phyloP scores from a whole-genome alignment of 2,329 filamentous ascomycete genomes.

The Hypoxylon sp. region DNA sequence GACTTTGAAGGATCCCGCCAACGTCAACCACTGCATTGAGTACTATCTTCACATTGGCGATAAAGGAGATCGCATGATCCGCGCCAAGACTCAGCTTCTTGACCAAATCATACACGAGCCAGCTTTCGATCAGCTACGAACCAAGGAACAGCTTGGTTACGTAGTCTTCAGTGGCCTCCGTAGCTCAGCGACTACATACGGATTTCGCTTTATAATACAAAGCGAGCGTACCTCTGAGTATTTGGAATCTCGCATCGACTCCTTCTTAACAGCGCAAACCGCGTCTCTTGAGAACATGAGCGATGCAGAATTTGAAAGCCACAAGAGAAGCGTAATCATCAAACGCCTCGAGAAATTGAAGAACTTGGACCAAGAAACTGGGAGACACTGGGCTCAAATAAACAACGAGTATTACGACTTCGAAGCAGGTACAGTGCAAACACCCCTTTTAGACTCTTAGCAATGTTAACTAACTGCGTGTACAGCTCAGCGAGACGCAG shows the following conservation, averaged over 20 bases:
- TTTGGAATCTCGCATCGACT: conserved; percentile 88
- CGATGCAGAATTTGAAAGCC: conserved; percentile 86
- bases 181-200: conserved; percentile 81
- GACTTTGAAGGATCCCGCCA: conserved; percentile 85
- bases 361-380: conserved; percentile 88
- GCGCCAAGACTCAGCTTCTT: conserved; percentile 84
- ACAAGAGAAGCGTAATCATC: conserved; percentile 90
- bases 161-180: conserved; percentile 89
- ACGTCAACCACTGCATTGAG: conserved; percentile 90
- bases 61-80: conserved; percentile 75
- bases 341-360: conserved; percentile 92
- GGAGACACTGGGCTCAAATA: conserved; percentile 88
- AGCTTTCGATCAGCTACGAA: conserved; percentile 92
- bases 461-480: conserved; percentile 41
- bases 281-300: conserved; percentile 80
- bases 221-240: conserved; percentile 89
- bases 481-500: conserved; percentile 81
- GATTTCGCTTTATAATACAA: conserved; percentile 92
- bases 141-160: conserved; percentile 97
- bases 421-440: conserved; percentile 74
- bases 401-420: conserved; percentile 91
- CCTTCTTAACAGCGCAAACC: conserved; percentile 80
- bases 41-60: conserved; percentile 81
- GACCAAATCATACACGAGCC: conserved; percentile 94
- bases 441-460: background rate